Conservation (phyloP, 805 yeast species). For the Lachancea fermentati region DNA sequence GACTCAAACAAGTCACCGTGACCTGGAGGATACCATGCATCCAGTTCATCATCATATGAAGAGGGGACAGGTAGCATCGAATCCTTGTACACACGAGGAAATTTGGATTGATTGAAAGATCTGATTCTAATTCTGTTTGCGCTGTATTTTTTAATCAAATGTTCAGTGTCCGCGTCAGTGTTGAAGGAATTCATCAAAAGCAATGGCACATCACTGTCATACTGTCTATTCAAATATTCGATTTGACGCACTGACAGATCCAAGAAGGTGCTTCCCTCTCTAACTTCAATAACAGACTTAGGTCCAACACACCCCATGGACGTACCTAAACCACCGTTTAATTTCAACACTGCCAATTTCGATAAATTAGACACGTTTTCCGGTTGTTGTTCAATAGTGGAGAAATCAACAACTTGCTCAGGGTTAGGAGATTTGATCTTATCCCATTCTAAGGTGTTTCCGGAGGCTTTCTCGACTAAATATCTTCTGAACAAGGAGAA, state of each 20-base stretch:
- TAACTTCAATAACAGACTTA: slow-evolving; percentile 94
- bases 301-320: slow-evolving; percentile 99
- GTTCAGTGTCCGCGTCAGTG: slow-evolving; percentile 92
- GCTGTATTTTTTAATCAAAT: slow-evolving; percentile 92
- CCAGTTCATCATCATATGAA: slow-evolving; percentile 61
- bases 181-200: slow-evolving; percentile 98
- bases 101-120: slow-evolving; percentile 97
- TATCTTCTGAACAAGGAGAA: slow-evolving; percentile 92
- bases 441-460: slow-evolving; percentile 87
- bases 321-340: slow-evolving; percentile 98
- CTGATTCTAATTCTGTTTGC: slow-evolving; percentile 93
- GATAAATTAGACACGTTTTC: slow-evolving; percentile 44
- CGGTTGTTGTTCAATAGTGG: slow-evolving; percentile 37
- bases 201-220: slow-evolving; percentile 90
- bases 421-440: slow-evolving; percentile 85
- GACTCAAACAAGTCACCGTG: slow-evolving; percentile 97
- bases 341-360: slow-evolving; percentile 89
- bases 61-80: slow-evolving; percentile 94
- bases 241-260: slow-evolving; percentile 96
- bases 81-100: slow-evolving; percentile 92
- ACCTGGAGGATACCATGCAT: slow-evolving; percentile 99
- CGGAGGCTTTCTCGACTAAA: slow-evolving; percentile 81
- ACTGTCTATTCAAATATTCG: slow-evolving; percentile 85
- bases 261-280: slow-evolving; percentile 96
- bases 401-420: slow-evolving; percentile 84